Percentiles rank a stretch among this genome's conserved stretches.
These are phyloP conservation scores for Penicillium sp. DNA, from an alignment of 2,329 filamentous ascomycete genomes.

Conservation along the genomic window DNA sequence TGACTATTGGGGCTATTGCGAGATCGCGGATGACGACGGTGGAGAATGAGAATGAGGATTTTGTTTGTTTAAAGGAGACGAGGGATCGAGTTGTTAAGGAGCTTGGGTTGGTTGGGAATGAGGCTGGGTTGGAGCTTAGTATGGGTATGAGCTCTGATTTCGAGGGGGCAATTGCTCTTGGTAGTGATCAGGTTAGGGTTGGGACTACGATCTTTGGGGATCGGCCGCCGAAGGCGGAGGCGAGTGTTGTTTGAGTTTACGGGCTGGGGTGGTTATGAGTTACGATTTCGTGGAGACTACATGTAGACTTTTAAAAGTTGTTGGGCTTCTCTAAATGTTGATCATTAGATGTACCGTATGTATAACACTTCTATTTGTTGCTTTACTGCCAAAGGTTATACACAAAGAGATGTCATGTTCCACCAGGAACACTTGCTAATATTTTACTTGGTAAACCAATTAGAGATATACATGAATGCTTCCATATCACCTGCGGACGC, in stretches of 20 bases:
- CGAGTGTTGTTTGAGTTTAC: constrained; percentile 57
- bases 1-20: constrained; percentile 97
- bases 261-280: constrained; percentile 13
- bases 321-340: neutral
- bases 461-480: constrained; percentile 25
- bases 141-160: constrained; percentile 99
- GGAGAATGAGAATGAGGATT: constrained; percentile 90
- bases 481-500: neutral
- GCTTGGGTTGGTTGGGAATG: constrained; percentile 50
- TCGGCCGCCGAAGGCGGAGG: constrained; percentile 75
- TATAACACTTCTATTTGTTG: neutral
- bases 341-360: neutral
- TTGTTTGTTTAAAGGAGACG: constrained; percentile 66
- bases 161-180: constrained; percentile 78
- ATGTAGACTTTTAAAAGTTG: neutral
- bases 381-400: constrained; percentile 1
- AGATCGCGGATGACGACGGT: constrained; percentile 70
- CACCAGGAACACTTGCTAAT: constrained; percentile 15
- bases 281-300: constrained; percentile 12
- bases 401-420: constrained; percentile 4
- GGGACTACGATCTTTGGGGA: constrained; percentile 93
- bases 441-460: constrained; percentile 20
- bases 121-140: constrained; percentile 74
- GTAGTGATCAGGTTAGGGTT: constrained; percentile 85
- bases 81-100: constrained; percentile 68